Base-by-base conservation (phyloP, 257 asterid genomes). In the Rubia yunnanensis region DNA sequence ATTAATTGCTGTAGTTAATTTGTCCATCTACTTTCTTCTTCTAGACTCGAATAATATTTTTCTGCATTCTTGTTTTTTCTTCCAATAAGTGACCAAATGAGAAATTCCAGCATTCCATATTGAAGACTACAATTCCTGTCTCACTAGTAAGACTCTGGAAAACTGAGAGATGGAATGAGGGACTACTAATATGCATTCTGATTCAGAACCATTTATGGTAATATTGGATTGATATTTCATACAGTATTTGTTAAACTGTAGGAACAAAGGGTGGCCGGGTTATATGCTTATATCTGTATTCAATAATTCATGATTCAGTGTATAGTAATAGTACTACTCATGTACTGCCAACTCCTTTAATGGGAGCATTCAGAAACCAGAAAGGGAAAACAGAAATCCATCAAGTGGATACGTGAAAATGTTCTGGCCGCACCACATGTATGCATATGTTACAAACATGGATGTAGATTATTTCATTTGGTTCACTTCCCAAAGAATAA, bases 1-100 rank as follows among this genome's bases (percentile, higher is more conserved):
- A 78, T 78, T 78, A 58, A 78, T 70, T 70, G 58, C 18, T 66
- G 61, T 58, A 64, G 77, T 57, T 64, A 60, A 24, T n/a, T 26
- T 70, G 34, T 65, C 60, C 55, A 59, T 66, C 69, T 55, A 48
- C 71, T 66, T 35, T 74, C 58, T 56, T 54, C 60, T 67, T n/a
- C 57, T 15, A 17, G 52, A 14, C 26, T 57, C 70, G 57, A 41
- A 31, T 36, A 23, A 59, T 31, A 20, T 30, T 59, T 59, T 32
- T 11, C 20, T 20, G 4, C 22, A 52, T 70, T 64, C 36, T 39
- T 24, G 6, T 41, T 41, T 44, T 66, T 64, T 49, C 24, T 74
- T 56, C 62, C 46, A 28, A 57, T 44, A 24, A 30, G 24, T 46
- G 71, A 69, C 69, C 52, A 26, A 70, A 39, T 30, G 64, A 63